Conservation (phyloP, 2,329 filamentous ascomycete genomes). For the Triangularia setosa region DNA sequence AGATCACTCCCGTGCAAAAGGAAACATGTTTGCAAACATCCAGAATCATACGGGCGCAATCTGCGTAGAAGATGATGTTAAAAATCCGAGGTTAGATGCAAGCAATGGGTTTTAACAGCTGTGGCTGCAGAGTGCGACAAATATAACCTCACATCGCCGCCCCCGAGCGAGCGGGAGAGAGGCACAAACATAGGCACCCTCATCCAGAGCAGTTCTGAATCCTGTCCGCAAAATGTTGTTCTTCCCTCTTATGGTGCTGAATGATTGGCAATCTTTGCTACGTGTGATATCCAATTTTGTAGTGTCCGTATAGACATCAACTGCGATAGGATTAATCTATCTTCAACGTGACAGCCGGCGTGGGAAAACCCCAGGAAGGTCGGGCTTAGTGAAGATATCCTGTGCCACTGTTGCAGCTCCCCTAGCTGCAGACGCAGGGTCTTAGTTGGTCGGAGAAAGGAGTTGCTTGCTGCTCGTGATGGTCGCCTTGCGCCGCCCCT, state of each 20-base stretch:
- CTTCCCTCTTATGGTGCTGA: too few relatives aligned
- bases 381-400: background rate
- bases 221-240: too few relatives aligned
- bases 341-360: background rate
- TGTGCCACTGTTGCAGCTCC: background rate
- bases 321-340: background rate
- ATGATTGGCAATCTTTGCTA: too few relatives aligned
- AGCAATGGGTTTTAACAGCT: background rate
- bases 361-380: background rate
- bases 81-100: background rate
- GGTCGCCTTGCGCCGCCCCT: background rate
- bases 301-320: background rate
- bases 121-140: background rate
- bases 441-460: background rate
- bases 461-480: background rate
- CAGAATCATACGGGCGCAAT: background rate
- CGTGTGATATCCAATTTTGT: background rate
- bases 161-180: background rate
- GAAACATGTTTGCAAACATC: constrained; percentile 1
- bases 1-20: background rate
- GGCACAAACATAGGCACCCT: background rate
- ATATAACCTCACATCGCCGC: background rate
- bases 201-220: background rate
- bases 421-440: background rate
- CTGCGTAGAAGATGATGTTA: background rate